Conservation (phyloP, 805 yeast species). For the Ogataea nitratoaversa region DNA sequence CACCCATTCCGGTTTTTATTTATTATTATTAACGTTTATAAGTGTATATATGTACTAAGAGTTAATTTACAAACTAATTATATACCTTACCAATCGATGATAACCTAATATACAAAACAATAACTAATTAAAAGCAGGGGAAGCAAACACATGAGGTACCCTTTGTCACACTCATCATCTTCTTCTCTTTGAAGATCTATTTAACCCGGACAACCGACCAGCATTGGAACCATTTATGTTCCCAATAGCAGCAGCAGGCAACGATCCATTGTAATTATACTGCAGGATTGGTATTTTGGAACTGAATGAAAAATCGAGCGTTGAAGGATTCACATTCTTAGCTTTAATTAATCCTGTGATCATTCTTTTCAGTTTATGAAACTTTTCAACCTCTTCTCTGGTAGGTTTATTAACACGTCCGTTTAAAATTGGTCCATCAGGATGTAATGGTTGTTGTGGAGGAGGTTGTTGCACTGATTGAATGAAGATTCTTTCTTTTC, state of each 20-base stretch:
- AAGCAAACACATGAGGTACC: no score
- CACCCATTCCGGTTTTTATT: no score
- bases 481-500: constrained; percentile 27
- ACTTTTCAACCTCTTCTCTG: constrained; percentile 38
- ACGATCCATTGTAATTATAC: constrained; percentile 70
- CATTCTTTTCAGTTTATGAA: constrained; percentile 40
- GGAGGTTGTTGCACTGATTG: constrained; percentile 29
- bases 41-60: no score
- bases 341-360: constrained; percentile 36
- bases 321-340: constrained; percentile 28
- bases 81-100: neutral
- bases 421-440: constrained; percentile 6
- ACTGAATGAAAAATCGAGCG: constrained; percentile 34
- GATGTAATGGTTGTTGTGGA: constrained; percentile 6
- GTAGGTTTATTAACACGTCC: constrained; percentile 35
- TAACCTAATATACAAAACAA: constrained; percentile 1
- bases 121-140: neutral
- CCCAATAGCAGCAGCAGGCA: constrained; percentile 52
- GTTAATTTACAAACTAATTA: no score
- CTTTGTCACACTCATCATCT: constrained; percentile 1
- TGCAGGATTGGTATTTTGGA: constrained; percentile 60
- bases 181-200: constrained; percentile 16
- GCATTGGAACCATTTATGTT: constrained; percentile 5
- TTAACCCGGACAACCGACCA: constrained; percentile 14
- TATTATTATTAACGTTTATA: no score